Percentiles rank a stretch among this genome's conserved stretches.
These are phyloP conservation scores for Malus hybrid DNA, from an alignment of 331 rosid species.

Conservation along the genomic window DNA sequence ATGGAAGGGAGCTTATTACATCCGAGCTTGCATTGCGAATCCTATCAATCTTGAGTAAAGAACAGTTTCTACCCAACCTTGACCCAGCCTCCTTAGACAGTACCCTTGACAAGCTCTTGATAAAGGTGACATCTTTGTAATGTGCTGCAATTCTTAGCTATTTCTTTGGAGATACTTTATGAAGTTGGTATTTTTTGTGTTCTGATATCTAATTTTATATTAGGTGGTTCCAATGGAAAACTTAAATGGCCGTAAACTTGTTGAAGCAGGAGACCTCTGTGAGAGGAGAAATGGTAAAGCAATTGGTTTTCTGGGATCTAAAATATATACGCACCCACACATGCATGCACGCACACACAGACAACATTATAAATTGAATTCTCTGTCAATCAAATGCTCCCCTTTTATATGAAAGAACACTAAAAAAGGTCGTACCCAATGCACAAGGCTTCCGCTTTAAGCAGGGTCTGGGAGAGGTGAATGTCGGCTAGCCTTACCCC, in stretches of 20 bases:
- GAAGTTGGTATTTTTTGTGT: constrained; percentile 7
- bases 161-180: background rate
- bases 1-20: constrained; percentile 95
- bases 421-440: background rate
- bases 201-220: constrained; percentile 21
- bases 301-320: background rate
- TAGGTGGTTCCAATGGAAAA: constrained; percentile 98
- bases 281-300: constrained; percentile 80
- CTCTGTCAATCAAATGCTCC: background rate
- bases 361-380: background rate
- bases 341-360: background rate
- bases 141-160: background rate
- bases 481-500: too few species aligned
- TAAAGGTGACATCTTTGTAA: constrained; percentile 48
- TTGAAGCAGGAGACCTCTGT: constrained; percentile 86
- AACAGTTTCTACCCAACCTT: constrained; percentile 50
- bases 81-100: constrained; percentile 52
- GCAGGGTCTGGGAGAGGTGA: too few species aligned
- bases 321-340: constrained; percentile 1
- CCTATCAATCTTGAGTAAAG: constrained; percentile 72
- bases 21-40: constrained; percentile 82
- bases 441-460: too few species aligned
- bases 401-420: background rate
- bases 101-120: constrained; percentile 71
- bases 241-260: constrained; percentile 78